phyloP scores from a whole-genome alignment of 345 rosid species.

The Zanthoxylum bungeanum region DNA sequence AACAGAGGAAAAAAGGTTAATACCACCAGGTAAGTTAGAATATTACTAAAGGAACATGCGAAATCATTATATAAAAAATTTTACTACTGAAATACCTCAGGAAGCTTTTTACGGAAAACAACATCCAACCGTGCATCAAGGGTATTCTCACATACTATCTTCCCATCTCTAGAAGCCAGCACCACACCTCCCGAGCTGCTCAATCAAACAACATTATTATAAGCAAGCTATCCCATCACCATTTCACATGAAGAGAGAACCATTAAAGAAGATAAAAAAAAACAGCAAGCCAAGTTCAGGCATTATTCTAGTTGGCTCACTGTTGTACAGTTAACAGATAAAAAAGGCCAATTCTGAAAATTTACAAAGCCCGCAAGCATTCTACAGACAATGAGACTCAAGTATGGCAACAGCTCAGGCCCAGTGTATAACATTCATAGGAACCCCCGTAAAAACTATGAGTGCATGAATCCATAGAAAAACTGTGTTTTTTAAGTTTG shows the following conservation, averaged over 20 bases:
- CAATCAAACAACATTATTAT: conserved; percentile 13
- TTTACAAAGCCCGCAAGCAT: not conserved
- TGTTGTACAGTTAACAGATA: not conserved
- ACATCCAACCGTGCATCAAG: conserved; percentile 95
- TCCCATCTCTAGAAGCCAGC: conserved; percentile 92
- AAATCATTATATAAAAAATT: not conserved
- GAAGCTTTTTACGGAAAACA: conserved; percentile 84
- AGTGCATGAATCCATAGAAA: not conserved
- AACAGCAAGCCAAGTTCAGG: not conserved
- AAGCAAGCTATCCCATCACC: conserved; percentile 9
- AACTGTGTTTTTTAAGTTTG: not conserved
- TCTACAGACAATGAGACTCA: not conserved
- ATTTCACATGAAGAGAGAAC: not conserved
- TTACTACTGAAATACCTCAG: conserved; percentile 50
- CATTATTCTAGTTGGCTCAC: not conserved
- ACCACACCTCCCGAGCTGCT: conserved; percentile 97
- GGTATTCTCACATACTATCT: conserved; percentile 90
- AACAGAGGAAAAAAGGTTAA: not conserved
- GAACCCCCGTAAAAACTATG: not conserved
- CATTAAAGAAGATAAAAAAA: not conserved
- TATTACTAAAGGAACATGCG: not conserved
- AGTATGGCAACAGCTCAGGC: not conserved
- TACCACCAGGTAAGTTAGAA: not conserved
- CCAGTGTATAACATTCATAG: not conserved
- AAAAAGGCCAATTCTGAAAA: not conserved